Base-by-base conservation (phyloP, 768 basidiomycete genomes). In the Tylopilus sp. region DNA sequence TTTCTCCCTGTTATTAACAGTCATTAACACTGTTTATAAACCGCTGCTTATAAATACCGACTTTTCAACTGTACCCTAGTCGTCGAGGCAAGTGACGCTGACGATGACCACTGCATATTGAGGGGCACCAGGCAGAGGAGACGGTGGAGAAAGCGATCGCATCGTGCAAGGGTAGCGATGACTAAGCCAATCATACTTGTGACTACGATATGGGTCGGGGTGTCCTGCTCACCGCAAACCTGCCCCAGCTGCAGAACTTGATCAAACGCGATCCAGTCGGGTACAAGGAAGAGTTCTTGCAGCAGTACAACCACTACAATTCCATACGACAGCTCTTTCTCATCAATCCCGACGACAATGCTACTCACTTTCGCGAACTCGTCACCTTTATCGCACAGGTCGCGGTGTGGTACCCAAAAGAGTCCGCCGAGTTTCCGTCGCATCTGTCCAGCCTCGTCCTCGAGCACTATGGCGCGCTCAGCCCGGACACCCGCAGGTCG, bases 261-360 rank as follows among this genome's bases (percentile, higher is more conserved):
- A 94, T 99, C 70, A 99, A 99, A 68, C 82, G 97, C 40, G 92
- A 97, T 68, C 90, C 96, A 4, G 71, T 74, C 10, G 86, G 83
- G 0, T 98, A 99, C 76, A 88, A 83, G 67, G 96, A 98, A 56
- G 97, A 99, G 62, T 99, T 98, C 61, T 67, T 94, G 16, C 92
- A 92, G 58, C 96, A 99, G 78, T 97, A 93, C 87, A 91, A 90
- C 55, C 92, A 96, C 70, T 98, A 95, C 72, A 83, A 89, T 60
- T 89, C 85, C 58, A 85, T 89, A 50, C 83, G 90, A 30, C 83
- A 92, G 63, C 89, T 99, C 57, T 93, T 94, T 63, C 79, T 80
- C 61, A 76, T 87, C 54, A 85, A 84, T 64, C 91, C 94, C 2
- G 83, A 85, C 63, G 93, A 95, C 63, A 89, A 95, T 62, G 87